A percentile compares a stretch with the other conserved stretches of the same genome.
Conservation (phyloP, 2,329 filamentous ascomycete genomes). For the Penicillium sp. region DNA sequence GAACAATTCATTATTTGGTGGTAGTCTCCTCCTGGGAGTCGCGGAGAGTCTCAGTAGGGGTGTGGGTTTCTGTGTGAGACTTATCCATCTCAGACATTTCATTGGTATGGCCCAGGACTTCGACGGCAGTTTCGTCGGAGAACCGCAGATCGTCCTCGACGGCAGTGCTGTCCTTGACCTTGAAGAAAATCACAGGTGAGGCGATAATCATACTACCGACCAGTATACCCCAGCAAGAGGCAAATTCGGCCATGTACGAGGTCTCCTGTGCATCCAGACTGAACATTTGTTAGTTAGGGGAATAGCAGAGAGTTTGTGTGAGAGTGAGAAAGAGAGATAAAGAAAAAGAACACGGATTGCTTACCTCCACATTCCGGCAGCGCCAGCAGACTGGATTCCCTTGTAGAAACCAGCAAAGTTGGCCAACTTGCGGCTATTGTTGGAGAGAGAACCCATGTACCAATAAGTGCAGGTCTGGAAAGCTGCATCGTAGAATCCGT, state of each 20-base stretch:
- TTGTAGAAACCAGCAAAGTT: slow-evolving; percentile 93
- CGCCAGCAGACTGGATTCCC: slow-evolving; percentile 82
- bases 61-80: slow-evolving; percentile 4
- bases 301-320: not conserved
- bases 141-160: slow-evolving; percentile 80
- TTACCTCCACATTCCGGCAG: slow-evolving; percentile 56
- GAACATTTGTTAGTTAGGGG: slow-evolving; percentile 39
- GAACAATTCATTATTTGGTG: slow-evolving; percentile 4
- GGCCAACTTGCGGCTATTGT: slow-evolving; percentile 86
- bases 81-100: slow-evolving; percentile 21
- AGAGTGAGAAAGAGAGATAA: not conserved
- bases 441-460: slow-evolving; percentile 92
- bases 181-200: slow-evolving; percentile 72
- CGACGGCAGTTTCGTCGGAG: slow-evolving; percentile 75
- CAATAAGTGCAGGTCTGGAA: slow-evolving; percentile 93
- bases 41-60: slow-evolving; percentile 3
- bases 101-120: slow-evolving; percentile 51
- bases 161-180: slow-evolving; percentile 76
- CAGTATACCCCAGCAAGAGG: slow-evolving; percentile 71
- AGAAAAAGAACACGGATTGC: slow-evolving; percentile 11
- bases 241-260: slow-evolving; percentile 71
- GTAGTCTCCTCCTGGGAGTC: slow-evolving; percentile 9
- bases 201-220: slow-evolving; percentile 72
- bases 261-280: slow-evolving; percentile 62
- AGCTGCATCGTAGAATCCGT: slow-evolving; percentile 81